Conservation (phyloP, 495 filamentous ascomycete genomes). For the Chaetomidium leptoderma region DNA sequence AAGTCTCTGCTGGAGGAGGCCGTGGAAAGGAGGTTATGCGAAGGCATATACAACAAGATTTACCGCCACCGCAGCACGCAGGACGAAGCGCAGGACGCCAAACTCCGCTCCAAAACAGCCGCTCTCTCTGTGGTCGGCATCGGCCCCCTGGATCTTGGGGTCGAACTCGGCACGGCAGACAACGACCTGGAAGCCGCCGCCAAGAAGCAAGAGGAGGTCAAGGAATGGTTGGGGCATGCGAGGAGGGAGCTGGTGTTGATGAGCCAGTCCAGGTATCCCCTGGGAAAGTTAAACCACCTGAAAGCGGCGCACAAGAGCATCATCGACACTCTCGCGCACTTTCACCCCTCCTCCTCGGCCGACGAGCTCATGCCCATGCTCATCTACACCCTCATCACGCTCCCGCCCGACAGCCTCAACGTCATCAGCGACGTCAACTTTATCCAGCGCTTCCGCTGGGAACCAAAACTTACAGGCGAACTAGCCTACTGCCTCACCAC, state of each 20-base stretch:
- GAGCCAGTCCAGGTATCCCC: slow-evolving; percentile 79
- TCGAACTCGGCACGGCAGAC: slow-evolving; percentile 58
- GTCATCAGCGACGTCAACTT: slow-evolving; percentile 91
- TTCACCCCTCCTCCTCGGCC: slow-evolving; percentile 86
- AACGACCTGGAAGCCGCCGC: slow-evolving; percentile 47
- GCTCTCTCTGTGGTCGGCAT: slow-evolving; percentile 88
- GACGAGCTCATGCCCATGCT: slow-evolving; percentile 95
- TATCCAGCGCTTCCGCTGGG: slow-evolving; percentile 86
- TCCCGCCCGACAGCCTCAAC: slow-evolving; percentile 78
- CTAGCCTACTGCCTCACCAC: slow-evolving; percentile 95
- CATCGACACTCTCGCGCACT: slow-evolving; percentile 74
- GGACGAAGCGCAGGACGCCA: slow-evolving; percentile 93
- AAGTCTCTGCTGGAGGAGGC: slow-evolving; percentile 79
- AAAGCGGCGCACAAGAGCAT: slow-evolving; percentile 89
- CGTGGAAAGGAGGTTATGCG: slow-evolving; percentile 81
- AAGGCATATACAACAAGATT: slow-evolving; percentile 78
- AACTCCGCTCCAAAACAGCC: slow-evolving; percentile 88
- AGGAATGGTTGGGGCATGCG: slow-evolving; percentile 65
- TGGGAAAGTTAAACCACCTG: slow-evolving; percentile 87
- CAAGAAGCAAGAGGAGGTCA: slow-evolving; percentile 67
- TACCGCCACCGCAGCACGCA: slow-evolving; percentile 89
- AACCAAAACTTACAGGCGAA: slow-evolving; percentile 83
- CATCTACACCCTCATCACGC: slow-evolving; percentile 91
- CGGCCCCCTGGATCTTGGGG: slow-evolving; percentile 76
- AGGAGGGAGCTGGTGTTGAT: slow-evolving; percentile 72